Percentiles rank a stretch among this genome's conserved stretches.
These are phyloP conservation scores for Lophiotrema nucula DNA, from an alignment of 495 filamentous ascomycete genomes.

Conservation along the genomic window DNA sequence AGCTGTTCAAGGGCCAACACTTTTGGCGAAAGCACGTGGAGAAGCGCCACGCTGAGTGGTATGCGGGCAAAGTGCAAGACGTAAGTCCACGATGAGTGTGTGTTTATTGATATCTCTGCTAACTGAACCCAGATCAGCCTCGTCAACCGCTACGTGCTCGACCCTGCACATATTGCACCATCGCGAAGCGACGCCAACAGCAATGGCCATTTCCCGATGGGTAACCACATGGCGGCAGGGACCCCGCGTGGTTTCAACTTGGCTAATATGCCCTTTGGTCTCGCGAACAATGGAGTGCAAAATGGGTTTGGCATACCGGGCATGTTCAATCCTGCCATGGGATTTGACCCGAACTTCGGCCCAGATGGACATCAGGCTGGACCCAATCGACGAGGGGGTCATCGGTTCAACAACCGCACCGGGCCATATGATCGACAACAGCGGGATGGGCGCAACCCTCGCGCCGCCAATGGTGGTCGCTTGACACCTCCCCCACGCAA, in stretches of 20 bases:
- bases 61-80: conserved; percentile 73
- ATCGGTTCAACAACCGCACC: conserved; percentile 48
- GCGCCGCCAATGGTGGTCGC: conserved; percentile 43
- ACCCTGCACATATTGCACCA: conserved; percentile 89
- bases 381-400: conserved; percentile 58
- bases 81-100: conserved; percentile 53
- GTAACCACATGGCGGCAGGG: conserved; percentile 70
- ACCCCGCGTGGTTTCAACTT: conserved; percentile 92
- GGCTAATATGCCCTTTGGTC: conserved; percentile 58
- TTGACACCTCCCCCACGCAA: conserved; percentile 42
- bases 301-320: conserved; percentile 48
- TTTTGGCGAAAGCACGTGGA: conserved; percentile 99
- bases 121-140: conserved; percentile 62
- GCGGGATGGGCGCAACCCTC: conserved; percentile 34
- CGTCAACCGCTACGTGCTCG: conserved; percentile 89
- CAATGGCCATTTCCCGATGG: conserved; percentile 89
- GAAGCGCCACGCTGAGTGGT: conserved; percentile 91
- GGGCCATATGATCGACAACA: conserved; percentile 62
- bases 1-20: conserved; percentile 92
- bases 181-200: conserved; percentile 93
- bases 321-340: conserved; percentile 53
- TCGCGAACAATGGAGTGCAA: conserved; percentile 27
- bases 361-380: conserved; percentile 54
- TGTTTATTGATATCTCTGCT: conserved; percentile 13
- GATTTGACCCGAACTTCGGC: conserved; percentile 30